These are phyloP conservation scores for Copromyces sp. DNA, from an alignment of 495 filamentous ascomycete genomes.

Conservation along the genomic window DNA sequence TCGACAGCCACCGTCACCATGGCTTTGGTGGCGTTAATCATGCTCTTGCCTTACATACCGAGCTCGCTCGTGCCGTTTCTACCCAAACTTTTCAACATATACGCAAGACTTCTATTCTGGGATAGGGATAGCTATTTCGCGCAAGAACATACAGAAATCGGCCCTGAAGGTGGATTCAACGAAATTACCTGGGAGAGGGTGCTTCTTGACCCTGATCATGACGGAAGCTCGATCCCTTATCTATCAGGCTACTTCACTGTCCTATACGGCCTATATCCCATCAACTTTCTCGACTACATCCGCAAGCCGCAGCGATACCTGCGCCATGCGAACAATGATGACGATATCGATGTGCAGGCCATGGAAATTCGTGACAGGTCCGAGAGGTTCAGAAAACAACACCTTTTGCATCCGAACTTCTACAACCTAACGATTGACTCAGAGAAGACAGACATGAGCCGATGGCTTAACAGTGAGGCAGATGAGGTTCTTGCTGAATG, in stretches of 20 bases:
- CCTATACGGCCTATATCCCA: conserved; percentile 68
- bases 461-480: conserved; percentile 63
- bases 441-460: conserved; percentile 56
- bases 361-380: conserved; percentile 58
- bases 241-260: conserved; percentile 69
- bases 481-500: conserved; percentile 63
- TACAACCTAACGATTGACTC: conserved; percentile 58
- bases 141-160: conserved; percentile 22
- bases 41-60: conserved; percentile 68
- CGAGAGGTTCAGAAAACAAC: conserved; percentile 54
- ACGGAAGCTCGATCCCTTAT: conserved; percentile 54
- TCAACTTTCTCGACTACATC: conserved; percentile 69
- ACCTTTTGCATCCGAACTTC: conserved; percentile 66
- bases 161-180: conserved; percentile 15
- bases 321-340: conserved; percentile 50
- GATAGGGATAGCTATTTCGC: conserved; percentile 38
- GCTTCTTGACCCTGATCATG: conserved; percentile 43
- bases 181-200: conserved; percentile 47
- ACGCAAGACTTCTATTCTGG: conserved; percentile 65
- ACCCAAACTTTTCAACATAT: conserved; percentile 63
- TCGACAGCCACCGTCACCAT: conserved; percentile 57
- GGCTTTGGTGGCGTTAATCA: conserved; percentile 56
- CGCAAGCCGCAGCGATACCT: conserved; percentile 63
- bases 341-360: conserved; percentile 62
- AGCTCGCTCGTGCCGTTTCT: conserved; percentile 51